Percentiles rank a stretch among this genome's conserved stretches.
phyloP scores from a whole-genome alignment of 1,284 basidiomycete species.

The Cutaneotrichosporon sp. region DNA sequence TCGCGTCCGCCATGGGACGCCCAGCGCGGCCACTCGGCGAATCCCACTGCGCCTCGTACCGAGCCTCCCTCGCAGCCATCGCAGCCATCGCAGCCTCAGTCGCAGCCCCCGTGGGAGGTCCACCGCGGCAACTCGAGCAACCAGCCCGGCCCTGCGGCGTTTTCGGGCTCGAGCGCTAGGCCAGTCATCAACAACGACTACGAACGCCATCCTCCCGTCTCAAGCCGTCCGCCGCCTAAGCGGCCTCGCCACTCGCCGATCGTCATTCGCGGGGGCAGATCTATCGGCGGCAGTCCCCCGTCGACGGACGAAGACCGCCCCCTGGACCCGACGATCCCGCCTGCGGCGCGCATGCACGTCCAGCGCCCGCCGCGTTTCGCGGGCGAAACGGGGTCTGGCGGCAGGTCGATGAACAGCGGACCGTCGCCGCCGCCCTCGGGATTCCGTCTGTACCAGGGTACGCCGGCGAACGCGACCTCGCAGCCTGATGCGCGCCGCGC shows the following conservation, averaged over 20 bases:
- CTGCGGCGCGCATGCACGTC: conserved; percentile 7
- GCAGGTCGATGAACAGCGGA: neutral
- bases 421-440: neutral
- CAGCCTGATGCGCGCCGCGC: too few relatives aligned
- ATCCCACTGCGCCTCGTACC: too few relatives aligned
- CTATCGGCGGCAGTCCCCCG: conserved; percentile 28
- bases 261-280: neutral
- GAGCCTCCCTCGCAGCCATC: too few relatives aligned
- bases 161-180: too few relatives aligned
- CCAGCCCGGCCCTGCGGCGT: neutral
- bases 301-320: conserved; percentile 34
- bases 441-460: neutral
- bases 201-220: too few relatives aligned
- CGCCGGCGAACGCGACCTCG: neutral
- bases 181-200: too few relatives aligned
- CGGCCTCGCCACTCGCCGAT: neutral
- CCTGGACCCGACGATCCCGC: conserved; percentile 6
- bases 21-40: too few relatives aligned
- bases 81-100: too few relatives aligned
- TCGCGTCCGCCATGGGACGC: too few relatives aligned
- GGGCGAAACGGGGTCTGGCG: neutral
- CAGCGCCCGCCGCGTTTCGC: conserved; percentile 10
- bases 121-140: too few relatives aligned
- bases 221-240: too few relatives aligned
- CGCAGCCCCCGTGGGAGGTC: neutral